Conservation (phyloP, 2,329 filamentous ascomycete genomes). For the Cladosporium oxysporum region DNA sequence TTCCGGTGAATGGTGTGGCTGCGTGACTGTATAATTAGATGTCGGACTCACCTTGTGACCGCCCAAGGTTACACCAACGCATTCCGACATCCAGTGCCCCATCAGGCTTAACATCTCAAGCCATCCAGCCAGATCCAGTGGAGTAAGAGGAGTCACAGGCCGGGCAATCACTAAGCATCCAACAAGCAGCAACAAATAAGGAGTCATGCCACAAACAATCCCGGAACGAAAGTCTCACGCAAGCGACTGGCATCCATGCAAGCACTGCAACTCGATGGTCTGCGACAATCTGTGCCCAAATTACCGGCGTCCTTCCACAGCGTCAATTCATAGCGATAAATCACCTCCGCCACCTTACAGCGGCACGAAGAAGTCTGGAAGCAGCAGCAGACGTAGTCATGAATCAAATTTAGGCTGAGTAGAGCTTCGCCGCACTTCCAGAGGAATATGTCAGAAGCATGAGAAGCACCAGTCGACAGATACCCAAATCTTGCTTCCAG, state of each 20-base stretch:
- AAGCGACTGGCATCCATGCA: constrained; percentile 18
- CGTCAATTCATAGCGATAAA: neutral
- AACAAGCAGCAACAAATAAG: neutral
- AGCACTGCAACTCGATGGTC: constrained; percentile 17
- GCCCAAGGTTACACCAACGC: constrained; percentile 14
- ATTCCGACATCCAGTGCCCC: constrained; percentile 1
- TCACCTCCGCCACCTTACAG: neutral
- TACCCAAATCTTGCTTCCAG: neutral
- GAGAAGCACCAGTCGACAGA: neutral
- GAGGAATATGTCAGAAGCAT: neutral
- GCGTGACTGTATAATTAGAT: neutral
- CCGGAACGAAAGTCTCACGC: neutral
- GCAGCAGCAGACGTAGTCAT: neutral
- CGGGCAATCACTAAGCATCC: neutral
- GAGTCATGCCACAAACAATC: neutral
- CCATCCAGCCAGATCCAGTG: neutral
- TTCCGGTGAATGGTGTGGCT: neutral
- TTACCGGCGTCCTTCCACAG: neutral
- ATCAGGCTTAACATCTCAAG: neutral
- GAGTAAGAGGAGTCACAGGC: neutral
- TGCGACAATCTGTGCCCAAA: constrained; percentile 14
- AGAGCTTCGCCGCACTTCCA: neutral
- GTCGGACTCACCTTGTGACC: constrained; percentile 5
- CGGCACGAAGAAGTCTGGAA: neutral
- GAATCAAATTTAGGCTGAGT: neutral